Conservation (phyloP, 129 eudicot genomes). For the Ambrosia trifida region DNA sequence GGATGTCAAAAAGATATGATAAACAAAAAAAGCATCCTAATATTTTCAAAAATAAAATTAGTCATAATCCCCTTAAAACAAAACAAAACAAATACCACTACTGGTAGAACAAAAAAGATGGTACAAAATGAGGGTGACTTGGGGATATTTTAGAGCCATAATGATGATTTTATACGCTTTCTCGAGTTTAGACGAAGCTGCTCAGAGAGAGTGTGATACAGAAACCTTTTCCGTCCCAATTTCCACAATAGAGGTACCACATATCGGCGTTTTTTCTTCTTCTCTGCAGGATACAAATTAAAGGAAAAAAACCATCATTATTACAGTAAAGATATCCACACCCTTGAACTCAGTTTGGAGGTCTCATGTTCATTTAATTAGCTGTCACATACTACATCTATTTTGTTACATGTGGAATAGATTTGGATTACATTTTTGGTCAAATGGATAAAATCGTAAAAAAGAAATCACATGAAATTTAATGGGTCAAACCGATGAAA, state of each 20-base stretch:
- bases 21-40: constrained; percentile 24
- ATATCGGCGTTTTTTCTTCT: constrained; percentile 35
- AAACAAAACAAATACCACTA: background rate
- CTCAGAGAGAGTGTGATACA: constrained; percentile 47
- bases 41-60: constrained; percentile 30
- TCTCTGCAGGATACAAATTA: constrained; percentile 43
- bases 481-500: background rate
- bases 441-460: background rate
- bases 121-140: constrained; percentile 33
- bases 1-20: constrained; percentile 37
- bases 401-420: background rate
- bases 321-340: background rate
- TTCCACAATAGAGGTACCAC: constrained; percentile 72
- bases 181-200: constrained; percentile 40
- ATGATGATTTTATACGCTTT: constrained; percentile 35
- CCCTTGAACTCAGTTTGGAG: constrained; percentile 11
- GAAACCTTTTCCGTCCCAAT: constrained; percentile 66
- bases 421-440: background rate
- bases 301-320: background rate
- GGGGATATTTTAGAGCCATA: constrained; percentile 18
- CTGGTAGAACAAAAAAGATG: constrained; percentile 13
- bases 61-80: constrained; percentile 28
- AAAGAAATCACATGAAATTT: background rate
- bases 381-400: background rate
- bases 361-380: constrained; percentile 7